Conservation (phyloP, 371 early-diverging fungal genomes). For the Mortierella polycephala region DNA sequence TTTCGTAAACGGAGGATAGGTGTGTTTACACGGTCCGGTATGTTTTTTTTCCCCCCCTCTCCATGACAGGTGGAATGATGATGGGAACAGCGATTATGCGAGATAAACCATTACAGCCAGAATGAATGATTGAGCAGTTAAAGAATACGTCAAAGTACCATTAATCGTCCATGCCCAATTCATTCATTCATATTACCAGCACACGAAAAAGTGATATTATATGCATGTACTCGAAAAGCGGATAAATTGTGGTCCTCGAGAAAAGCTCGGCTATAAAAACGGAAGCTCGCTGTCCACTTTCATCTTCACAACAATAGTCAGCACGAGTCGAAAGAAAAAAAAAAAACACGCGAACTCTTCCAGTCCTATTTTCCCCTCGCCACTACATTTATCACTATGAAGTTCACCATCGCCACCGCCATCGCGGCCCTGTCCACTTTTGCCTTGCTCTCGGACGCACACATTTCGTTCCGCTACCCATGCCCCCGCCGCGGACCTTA, state of each 20-base stretch:
- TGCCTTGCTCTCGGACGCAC: conserved; percentile 43
- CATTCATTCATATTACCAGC: too few relatives aligned
- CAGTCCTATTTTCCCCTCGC: background rate
- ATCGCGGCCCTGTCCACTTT: conserved; percentile 33
- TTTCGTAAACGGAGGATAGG: too few relatives aligned
- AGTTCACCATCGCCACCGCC: conserved; percentile 16
- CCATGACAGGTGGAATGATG: too few relatives aligned
- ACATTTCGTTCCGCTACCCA: conserved; percentile 53
- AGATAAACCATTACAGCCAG: background rate
- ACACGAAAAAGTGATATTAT: too few relatives aligned
- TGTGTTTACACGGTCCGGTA: too few relatives aligned
- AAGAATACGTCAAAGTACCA: background rate
- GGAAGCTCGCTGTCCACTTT: too few relatives aligned
- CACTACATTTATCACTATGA: conserved; percentile 23
- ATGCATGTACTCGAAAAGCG: too few relatives aligned
- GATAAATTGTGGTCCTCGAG: too few relatives aligned
- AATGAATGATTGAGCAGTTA: background rate
- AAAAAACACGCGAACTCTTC: background rate
- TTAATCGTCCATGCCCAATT: too few relatives aligned
- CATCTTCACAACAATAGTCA: too few relatives aligned
- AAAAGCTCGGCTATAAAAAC: too few relatives aligned
- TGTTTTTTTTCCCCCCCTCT: too few relatives aligned
- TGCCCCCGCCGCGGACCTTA: conserved; percentile 51
- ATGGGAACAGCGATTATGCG: background rate
- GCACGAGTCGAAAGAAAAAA: background rate